A percentile compares a stretch with the other conserved stretches of the same genome.
phyloP scores from a whole-genome alignment of 331 rosid species.

The Malus hybrid region DNA sequence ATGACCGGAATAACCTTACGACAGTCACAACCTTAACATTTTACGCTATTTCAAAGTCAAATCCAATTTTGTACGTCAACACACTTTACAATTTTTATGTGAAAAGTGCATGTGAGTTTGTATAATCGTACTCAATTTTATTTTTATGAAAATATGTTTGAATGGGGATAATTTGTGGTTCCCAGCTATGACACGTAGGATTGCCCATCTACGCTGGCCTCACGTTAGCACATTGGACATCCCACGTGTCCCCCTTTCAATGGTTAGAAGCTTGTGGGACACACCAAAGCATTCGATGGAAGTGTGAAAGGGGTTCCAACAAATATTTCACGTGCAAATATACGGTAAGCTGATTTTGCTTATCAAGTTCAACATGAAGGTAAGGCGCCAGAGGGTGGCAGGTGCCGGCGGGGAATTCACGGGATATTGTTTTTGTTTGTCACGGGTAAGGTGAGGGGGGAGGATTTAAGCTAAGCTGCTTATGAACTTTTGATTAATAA shows the following conservation, averaged over 20 bases:
- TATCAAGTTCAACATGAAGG: conserved; percentile 5
- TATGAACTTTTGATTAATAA: background rate
- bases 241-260: background rate
- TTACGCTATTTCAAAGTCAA: too few relatives aligned
- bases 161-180: conserved; percentile 18
- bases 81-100: too few relatives aligned
- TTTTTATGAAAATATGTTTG: background rate
- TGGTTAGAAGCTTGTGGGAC: background rate
- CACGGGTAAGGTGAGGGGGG: conserved; percentile 33
- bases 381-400: conserved; percentile 10
- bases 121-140: too few relatives aligned
- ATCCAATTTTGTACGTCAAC: too few relatives aligned
- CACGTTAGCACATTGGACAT: background rate
- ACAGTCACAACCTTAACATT: too few relatives aligned
- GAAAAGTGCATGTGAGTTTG: too few relatives aligned
- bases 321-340: conserved; percentile 34
- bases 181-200: conserved; percentile 24
- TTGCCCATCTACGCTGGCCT: too few relatives aligned
- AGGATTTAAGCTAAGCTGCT: background rate
- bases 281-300: background rate
- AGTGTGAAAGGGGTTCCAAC: conserved; percentile 1
- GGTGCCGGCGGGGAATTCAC: conserved; percentile 47
- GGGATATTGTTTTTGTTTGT: conserved; percentile 30
- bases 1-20: rapidly evolving
- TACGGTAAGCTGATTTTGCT: conserved; percentile 24